A percentile compares a stretch with the other conserved stretches of the same genome.
Conservation (phyloP, 2,329 filamentous ascomycete genomes). For the Penicillium paneum region DNA sequence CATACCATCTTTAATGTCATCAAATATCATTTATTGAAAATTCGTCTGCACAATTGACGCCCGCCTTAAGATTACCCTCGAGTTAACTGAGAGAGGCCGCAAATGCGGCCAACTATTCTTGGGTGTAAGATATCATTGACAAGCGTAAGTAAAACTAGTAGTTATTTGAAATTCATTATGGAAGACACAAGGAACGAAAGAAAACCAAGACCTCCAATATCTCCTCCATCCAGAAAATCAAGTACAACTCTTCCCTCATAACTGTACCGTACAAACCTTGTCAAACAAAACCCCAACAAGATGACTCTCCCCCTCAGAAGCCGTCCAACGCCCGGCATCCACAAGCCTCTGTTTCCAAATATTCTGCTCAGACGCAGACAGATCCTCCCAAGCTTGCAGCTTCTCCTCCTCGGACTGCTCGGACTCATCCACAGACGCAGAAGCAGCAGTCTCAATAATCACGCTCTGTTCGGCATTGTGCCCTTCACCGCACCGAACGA, state of each 20-base stretch:
- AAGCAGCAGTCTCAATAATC: constrained; percentile 21
- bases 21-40: too few relatives aligned
- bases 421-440: constrained; percentile 4
- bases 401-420: constrained; percentile 13
- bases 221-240: neutral
- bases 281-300: constrained; percentile 76
- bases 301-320: constrained; percentile 71
- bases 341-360: constrained; percentile 68
- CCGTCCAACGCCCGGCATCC: constrained; percentile 74
- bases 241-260: constrained; percentile 19
- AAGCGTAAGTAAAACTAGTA: constrained; percentile 8
- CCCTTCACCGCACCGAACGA: constrained; percentile 23
- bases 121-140: neutral
- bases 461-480: constrained; percentile 21
- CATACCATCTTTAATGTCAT: neutral
- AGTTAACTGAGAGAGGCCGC: too few relatives aligned
- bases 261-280: constrained; percentile 48
- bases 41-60: too few relatives aligned
- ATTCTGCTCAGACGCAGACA: constrained; percentile 60
- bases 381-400: constrained; percentile 63
- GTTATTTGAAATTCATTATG: constrained; percentile 2
- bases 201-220: neutral
- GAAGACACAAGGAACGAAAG: neutral
- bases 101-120: too few relatives aligned
- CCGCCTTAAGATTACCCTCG: too few relatives aligned